Base-by-base conservation (phyloP, 192 early-diverging fungal species). In the Coemansia sp. region DNA sequence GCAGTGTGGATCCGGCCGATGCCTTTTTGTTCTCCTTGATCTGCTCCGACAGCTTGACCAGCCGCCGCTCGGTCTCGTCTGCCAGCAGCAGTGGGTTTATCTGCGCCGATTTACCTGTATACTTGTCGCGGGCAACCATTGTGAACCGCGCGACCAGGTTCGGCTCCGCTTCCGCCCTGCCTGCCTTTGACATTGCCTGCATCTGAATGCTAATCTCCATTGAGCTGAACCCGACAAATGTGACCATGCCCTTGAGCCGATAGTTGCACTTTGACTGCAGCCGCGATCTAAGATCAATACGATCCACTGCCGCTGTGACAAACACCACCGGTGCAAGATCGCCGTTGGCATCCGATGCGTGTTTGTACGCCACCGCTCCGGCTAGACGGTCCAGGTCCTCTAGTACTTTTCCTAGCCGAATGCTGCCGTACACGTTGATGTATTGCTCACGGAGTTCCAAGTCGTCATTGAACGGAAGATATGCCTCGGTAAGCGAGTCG, bases 361-460 rank as follows among this genome's bases (percentile, higher is more conserved):
- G 93, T 56, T 87, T 85, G 73, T 91, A 94, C 6, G 87, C 82
- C 44, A 94, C 86, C 6, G 84, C 84, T 3, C 86, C 90, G n/a
- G 93, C 93, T 37, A 96, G 68, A 0, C 90, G 86, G 73, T 97
- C 95, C 49, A 92, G 67, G 51, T 92, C 90, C 68, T 95, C 93
- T 31, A 97, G 75, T 14, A 97, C 82, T 74, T 90, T 94, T 37
- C 92, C 93, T 4, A 91, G 73, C 63, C 89, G 82, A 42, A 96
- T 86, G 10, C 70, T 67, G 50, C 95, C 93, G 56, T 86, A 83
- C 24, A 81, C 74, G 71, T 85, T 90, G 68, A 92, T 71, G 69
- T 97, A 97, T 24, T 92, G 86, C 17, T 94, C 92, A 34, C 85
- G 68, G 44, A 95, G 74, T 12, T 76, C 71, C 15, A 89, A 85